A percentile compares a stretch with the other conserved stretches of the same genome.
Evolutionary conservation across 805 yeast species (phyloP).

Genomic region (Monosporozyma yasuniensis): DNA sequence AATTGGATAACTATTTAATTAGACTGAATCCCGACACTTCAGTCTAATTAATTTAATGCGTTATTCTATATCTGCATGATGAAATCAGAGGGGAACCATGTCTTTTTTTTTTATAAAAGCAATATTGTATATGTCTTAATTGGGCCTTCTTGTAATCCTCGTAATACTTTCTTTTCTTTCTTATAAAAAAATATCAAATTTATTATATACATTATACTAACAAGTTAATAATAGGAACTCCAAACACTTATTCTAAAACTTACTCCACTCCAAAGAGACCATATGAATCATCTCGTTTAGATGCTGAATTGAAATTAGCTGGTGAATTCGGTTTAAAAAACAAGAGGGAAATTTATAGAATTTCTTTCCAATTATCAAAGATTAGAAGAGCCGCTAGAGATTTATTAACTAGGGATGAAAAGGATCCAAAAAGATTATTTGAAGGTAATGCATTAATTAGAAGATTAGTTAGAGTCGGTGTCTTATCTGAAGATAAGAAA

Average conservation of each 20-base stretch:
- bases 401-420: slow-evolving; percentile 98
- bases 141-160: neutral
- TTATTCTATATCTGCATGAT: neutral
- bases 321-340: slow-evolving; percentile 99
- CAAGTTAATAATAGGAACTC: slow-evolving; percentile 59
- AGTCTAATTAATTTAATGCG: slow-evolving; percentile 11
- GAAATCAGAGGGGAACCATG: no score
- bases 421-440: slow-evolving; percentile 99
- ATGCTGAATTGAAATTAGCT: slow-evolving; percentile 97
- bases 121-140: neutral
- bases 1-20: slow-evolving; percentile 23
- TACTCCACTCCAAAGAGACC: slow-evolving; percentile 99
- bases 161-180: neutral
- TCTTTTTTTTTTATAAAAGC: no score
- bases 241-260: slow-evolving; percentile 99
- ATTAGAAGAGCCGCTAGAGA: slow-evolving; percentile 99
- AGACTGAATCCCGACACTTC: slow-evolving; percentile 89
- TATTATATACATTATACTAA: neutral
- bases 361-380: slow-evolving; percentile 97
- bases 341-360: slow-evolving; percentile 99
- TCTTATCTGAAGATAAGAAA: slow-evolving; percentile 97
- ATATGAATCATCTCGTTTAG: slow-evolving; percentile 98
- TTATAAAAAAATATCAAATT: no score
- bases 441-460: slow-evolving; percentile 99
- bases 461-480: slow-evolving; percentile 99